Evolutionary conservation across 2,329 filamentous ascomycete genomes (phyloP), one percentile per base, ranked within the genome.

Genomic region (Diaporthe humulicola): DNA sequence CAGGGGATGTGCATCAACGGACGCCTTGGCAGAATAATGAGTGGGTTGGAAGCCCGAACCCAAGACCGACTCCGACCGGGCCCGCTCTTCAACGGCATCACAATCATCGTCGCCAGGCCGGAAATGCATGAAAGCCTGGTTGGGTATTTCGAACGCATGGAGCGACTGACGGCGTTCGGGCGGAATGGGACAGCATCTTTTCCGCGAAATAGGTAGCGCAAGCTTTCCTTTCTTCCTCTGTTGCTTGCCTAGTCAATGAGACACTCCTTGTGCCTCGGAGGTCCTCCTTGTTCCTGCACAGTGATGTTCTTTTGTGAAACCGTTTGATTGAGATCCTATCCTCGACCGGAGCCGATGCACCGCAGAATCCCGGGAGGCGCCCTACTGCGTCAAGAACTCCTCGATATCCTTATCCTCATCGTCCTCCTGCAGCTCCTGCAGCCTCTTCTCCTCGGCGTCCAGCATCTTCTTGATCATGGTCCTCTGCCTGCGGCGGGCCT

Each of bases 361-460:
- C 8, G 9, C 64, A 12, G 2, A 19, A 40, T 4, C 1, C 22
- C 19, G 6, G 2, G 33, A n/a, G 4, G 6, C 22, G 15, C 33
- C 8, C 60, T 84, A 88, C 80, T 91, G 88, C 78, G 90, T 87
- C 82, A 95, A 83, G 79, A 93, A 91, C 83, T 95, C 92, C 81
- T 91, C 89, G 78, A 96, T 93, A 82, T 95, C 93, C 84, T 93
- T 93, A 82, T 95, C 93, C 75, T 93, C 91, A 77, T 94, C 88
- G 74, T 92, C 90, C 78, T 92, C 91, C 75, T 86, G 83, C 67
- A 85, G 81, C 79, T 90, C 88, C 77, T 88, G 86, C 78, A 90
- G 83, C 79, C 84, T 83, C 84, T 90, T 86, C 84, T 94, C 92
- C 78, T 91, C 87, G 64, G 87, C 89, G 79, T 92, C 91, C 76